A percentile compares a stretch with the other conserved stretches of the same genome.
These are phyloP conservation scores for Ophiosphaerella narmari DNA, from an alignment of 2,329 filamentous ascomycete genomes.

Conservation along the genomic window DNA sequence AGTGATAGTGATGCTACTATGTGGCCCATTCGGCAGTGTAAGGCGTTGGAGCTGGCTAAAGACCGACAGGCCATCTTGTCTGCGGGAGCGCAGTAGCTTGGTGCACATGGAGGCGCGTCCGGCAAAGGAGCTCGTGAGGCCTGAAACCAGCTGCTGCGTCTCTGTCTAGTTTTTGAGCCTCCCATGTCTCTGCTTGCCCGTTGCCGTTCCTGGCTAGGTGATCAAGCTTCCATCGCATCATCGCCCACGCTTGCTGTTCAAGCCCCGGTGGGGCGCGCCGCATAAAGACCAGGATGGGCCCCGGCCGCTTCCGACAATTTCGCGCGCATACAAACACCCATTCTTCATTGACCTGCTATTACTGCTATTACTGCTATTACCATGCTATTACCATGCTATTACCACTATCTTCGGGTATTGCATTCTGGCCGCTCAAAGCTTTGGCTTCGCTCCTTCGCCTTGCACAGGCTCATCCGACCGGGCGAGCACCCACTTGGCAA, in stretches of 20 bases:
- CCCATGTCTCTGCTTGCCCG: slow-evolving; percentile 23
- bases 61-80: slow-evolving; percentile 38
- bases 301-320: not conserved
- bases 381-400: not conserved
- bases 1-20: slow-evolving; percentile 12
- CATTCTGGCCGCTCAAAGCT: slow-evolving; percentile 27
- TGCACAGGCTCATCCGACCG: slow-evolving; percentile 38
- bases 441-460: slow-evolving; percentile 36
- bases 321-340: not conserved
- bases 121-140: slow-evolving; percentile 15
- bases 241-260: slow-evolving; percentile 9
- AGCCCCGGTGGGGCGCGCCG: slow-evolving; percentile 10
- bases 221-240: slow-evolving; percentile 14
- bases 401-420: not conserved
- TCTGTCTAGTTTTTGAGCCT: slow-evolving; percentile 23
- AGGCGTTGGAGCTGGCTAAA: slow-evolving; percentile 39
- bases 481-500: slow-evolving; percentile 42
- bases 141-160: slow-evolving; percentile 14
- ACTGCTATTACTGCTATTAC: not conserved
- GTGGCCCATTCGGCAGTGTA: slow-evolving; percentile 27
- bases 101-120: slow-evolving; percentile 20
- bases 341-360: not conserved
- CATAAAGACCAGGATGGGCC: not conserved
- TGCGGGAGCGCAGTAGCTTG: slow-evolving; percentile 39
- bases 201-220: slow-evolving; percentile 18